Evolutionary conservation across 1,139 yeast genomes (phyloP), one percentile per base, ranked within the genome.

Genomic region (Diutina rugosa): DNA sequence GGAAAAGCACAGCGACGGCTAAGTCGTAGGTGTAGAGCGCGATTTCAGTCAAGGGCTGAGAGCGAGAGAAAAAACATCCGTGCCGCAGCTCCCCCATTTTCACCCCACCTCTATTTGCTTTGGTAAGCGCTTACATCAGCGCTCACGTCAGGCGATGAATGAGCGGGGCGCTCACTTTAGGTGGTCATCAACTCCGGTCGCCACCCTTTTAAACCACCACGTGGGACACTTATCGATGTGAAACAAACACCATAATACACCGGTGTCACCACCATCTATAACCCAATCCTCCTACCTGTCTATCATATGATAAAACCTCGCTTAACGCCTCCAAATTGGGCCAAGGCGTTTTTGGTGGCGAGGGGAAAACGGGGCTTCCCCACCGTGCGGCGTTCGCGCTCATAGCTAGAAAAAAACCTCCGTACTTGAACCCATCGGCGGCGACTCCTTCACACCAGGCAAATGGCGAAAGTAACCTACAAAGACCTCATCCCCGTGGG

Each of bases 401-500:
- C 35, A 9, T 5, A 10, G n/a, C n/a, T 2, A 12, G n/a, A 35
- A 35, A 35, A 35, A 35, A 35, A 21, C 26, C 26, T 21, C 26
- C 4, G 2, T 21, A 21, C 26, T 21, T 21, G 26, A 21, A 21
- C 26, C 26, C 26, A 21, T 21, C 26, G 26, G 26, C 26, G 26
- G 26, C 26, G 26, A 21, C 26, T 21, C 26, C 26, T 21, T 21
- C 26, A 21, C 26, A 21, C 26, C 26, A 21, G 4, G 26, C 26
- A 21, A 9, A 35, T 35, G 41, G 41, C 44, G 28, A 55, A 26
- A 56, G 65, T 67, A 68, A 65, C 67, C 49, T 80, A 80, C 62
- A 70, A 72, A 61, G 83, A 80, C 59, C 56, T 80, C 7, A 71
- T 76, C 32, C 84, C 85, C 38, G 64, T 80, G 56, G 84, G 82